A percentile compares a stretch with the other conserved stretches of the same genome.
Evolutionary conservation across 495 filamentous ascomycete genomes (phyloP).

Genomic region (Hypoxylon fuscum): DNA sequence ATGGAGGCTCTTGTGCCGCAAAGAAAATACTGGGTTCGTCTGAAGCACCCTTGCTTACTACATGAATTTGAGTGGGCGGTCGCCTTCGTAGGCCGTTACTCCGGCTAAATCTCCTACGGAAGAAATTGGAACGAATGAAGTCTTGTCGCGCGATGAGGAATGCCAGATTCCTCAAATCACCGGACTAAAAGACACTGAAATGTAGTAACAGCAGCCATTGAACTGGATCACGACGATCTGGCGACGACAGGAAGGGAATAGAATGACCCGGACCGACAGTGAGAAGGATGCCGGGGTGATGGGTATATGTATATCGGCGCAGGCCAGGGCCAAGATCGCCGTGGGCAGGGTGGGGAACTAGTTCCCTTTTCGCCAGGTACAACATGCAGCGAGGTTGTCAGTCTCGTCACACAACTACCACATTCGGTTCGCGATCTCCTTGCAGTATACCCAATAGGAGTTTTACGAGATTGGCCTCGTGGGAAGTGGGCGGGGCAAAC

Average conservation of each 20-base stretch:
- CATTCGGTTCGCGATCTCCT: slow-evolving; percentile 37
- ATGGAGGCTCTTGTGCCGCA: slow-evolving; percentile 1
- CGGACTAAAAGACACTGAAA: slow-evolving; percentile 42
- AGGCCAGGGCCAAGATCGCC: slow-evolving; percentile 30
- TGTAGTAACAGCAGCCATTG: slow-evolving; percentile 43
- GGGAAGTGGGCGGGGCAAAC: slow-evolving; percentile 35
- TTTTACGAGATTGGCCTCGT: slow-evolving; percentile 43
- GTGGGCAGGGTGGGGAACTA: slow-evolving; percentile 32
- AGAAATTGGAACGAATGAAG: slow-evolving; percentile 34
- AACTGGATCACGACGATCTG: slow-evolving; percentile 27
- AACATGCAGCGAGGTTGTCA: slow-evolving; percentile 36
- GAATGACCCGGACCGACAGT: slow-evolving; percentile 30
- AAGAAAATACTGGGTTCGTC: background rate
- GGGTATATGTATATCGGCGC: slow-evolving; percentile 31
- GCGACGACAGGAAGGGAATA: slow-evolving; percentile 25
- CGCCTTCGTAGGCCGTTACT: slow-evolving; percentile 9
- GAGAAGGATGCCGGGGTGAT: slow-evolving; percentile 30
- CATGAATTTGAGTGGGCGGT: slow-evolving; percentile 14
- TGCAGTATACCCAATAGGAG: slow-evolving; percentile 36
- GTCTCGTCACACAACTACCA: slow-evolving; percentile 41
- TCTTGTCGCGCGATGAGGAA: slow-evolving; percentile 47
- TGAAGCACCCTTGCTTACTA: slow-evolving; percentile 13
- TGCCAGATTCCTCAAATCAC: slow-evolving; percentile 56
- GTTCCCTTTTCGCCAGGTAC: slow-evolving; percentile 38
- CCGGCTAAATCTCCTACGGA: slow-evolving; percentile 7